A percentile compares a stretch with the other conserved stretches of the same genome.
phyloP scores from a whole-genome alignment of 2,329 filamentous ascomycete genomes.

The Lachnellula occidentalis region DNA sequence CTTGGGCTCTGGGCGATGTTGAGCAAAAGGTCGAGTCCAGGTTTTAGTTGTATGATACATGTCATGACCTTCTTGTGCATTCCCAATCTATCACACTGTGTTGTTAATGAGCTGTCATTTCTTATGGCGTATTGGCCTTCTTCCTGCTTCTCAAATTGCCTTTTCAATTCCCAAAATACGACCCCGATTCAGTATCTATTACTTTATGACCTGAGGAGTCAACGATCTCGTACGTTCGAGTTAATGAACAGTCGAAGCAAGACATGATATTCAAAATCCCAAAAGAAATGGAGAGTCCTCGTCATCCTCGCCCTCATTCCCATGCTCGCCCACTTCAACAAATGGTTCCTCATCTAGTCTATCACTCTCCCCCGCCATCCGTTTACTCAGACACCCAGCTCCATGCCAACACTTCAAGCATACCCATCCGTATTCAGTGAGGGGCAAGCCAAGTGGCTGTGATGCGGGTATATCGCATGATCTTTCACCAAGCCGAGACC shows the following conservation, averaged over 20 bases:
- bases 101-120: too few species aligned
- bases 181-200: too few species aligned
- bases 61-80: neutral
- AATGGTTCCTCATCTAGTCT: neutral
- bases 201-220: too few species aligned
- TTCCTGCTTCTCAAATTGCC: too few species aligned
- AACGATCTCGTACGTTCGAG: too few species aligned
- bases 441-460: neutral
- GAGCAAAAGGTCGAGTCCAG: conserved; percentile 67
- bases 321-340: neutral
- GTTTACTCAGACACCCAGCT: neutral
- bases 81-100: neutral
- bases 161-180: too few species aligned
- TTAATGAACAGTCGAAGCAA: neutral
- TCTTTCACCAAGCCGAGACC: neutral
- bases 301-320: neutral
- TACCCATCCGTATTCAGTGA: neutral
- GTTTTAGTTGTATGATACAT: conserved; percentile 40
- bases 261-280: neutral
- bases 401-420: neutral
- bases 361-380: neutral
- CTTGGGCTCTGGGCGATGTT: conserved; percentile 75
- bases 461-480: neutral
- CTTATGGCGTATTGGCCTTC: too few species aligned
- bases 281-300: neutral